phyloP scores from a whole-genome alignment of 177 flowering plant genomes.

The Vitis hybrid region DNA sequence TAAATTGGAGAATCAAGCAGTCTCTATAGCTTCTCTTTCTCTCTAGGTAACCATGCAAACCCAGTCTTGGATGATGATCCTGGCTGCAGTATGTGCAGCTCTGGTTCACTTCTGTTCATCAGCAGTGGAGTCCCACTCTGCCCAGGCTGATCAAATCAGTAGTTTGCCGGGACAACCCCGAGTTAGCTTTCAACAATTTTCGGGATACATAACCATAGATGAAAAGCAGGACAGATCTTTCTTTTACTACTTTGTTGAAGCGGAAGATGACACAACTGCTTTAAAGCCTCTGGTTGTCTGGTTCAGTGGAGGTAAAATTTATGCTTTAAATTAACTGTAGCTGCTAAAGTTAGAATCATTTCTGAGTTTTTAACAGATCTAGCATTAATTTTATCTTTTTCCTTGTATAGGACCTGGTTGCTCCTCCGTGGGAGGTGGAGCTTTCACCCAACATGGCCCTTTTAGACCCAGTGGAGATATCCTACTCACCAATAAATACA shows the following conservation, averaged over 20 bases:
- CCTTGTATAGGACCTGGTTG: constrained; percentile 31
- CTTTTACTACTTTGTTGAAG: constrained; percentile 32
- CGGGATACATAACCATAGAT: constrained; percentile 28
- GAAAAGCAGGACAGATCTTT: constrained; percentile 16
- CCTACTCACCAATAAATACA: constrained; percentile 31
- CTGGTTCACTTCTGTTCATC: too few relatives aligned
- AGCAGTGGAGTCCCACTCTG: too few relatives aligned
- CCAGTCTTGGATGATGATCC: too few relatives aligned
- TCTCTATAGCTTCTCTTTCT: too few relatives aligned
- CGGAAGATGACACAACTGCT: constrained; percentile 6
- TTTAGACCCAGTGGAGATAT: constrained; percentile 28
- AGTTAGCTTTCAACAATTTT: constrained; percentile 26
- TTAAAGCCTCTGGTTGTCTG: constrained; percentile 24
- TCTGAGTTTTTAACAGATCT: too few relatives aligned
- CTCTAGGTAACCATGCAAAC: too few relatives aligned
- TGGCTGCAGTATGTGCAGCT: too few relatives aligned
- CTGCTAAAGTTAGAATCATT: too few relatives aligned
- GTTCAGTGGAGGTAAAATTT: constrained; percentile 26
- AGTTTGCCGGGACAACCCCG: constrained; percentile 29
- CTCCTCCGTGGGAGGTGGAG: constrained; percentile 48
- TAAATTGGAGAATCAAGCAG: too few relatives aligned
- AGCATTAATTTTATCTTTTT: not conserved
- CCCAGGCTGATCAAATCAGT: constrained; percentile 5
- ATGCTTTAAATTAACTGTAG: too few relatives aligned
- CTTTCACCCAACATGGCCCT: constrained; percentile 45